These are phyloP conservation scores for Chaetomium globosum DNA, from an alignment of 2,329 filamentous ascomycete species.

Conservation along the genomic window DNA sequence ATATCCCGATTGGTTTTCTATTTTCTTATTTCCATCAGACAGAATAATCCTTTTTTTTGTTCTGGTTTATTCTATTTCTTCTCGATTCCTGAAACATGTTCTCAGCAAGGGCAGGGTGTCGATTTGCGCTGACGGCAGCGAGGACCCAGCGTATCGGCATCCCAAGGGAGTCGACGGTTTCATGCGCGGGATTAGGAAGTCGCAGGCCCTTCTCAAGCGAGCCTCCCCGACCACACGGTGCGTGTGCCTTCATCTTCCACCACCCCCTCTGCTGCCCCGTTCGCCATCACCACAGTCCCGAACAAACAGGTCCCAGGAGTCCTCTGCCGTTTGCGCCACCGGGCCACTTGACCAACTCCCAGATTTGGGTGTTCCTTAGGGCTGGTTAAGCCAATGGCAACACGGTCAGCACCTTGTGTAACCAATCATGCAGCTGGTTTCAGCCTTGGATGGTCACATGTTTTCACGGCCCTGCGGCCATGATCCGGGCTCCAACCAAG, in stretches of 20 bases:
- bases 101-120: conserved; percentile 21
- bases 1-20: background rate
- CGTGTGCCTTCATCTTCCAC: conserved; percentile 6
- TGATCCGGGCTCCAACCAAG: background rate
- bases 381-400: background rate
- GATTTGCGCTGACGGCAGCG: conserved; percentile 7
- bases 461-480: background rate
- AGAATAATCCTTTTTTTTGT: background rate
- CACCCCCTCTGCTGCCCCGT: background rate
- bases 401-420: background rate
- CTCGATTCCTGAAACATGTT: conserved; percentile 16
- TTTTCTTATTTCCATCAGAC: background rate
- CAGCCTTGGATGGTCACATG: background rate
- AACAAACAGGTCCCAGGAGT: background rate
- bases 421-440: background rate
- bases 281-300: background rate
- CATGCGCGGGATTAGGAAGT: background rate
- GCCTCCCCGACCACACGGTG: conserved; percentile 19
- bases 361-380: background rate
- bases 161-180: background rate
- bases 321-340: background rate
- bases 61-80: background rate
- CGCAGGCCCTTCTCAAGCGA: conserved; percentile 22
- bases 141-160: conserved; percentile 2
- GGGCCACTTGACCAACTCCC: background rate